Evolutionary conservation across 2,329 filamentous ascomycete species (phyloP).

Genomic region (Blastomyces emzantsi): DNA sequence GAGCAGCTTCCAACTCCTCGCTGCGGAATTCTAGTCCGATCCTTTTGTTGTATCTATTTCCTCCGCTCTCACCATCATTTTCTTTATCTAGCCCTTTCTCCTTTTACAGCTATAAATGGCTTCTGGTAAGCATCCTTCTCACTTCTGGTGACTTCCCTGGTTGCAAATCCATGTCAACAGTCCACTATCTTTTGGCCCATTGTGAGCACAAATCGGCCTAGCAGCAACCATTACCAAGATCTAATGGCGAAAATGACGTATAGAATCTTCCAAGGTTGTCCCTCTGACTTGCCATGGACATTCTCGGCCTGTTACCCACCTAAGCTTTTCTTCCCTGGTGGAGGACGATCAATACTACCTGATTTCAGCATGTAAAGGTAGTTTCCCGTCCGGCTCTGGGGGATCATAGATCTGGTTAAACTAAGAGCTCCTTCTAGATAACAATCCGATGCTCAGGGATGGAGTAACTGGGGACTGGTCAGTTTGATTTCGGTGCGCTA

Average conservation of each 20-base stretch:
- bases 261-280: slow-evolving; percentile 39
- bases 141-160: neutral
- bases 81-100: neutral
- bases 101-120: slow-evolving; percentile 5
- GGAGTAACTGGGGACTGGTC: slow-evolving; percentile 92
- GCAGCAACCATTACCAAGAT: neutral
- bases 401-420: neutral
- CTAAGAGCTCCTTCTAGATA: slow-evolving; percentile 50
- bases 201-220: neutral
- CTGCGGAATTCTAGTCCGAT: neutral
- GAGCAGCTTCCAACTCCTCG: neutral
- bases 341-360: slow-evolving; percentile 82
- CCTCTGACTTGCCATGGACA: slow-evolving; percentile 92
- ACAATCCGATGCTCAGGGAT: slow-evolving; percentile 96
- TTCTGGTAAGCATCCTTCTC: slow-evolving; percentile 6
- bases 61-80: neutral
- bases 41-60: slow-evolving; percentile 5
- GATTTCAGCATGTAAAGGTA: slow-evolving; percentile 87
- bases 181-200: neutral
- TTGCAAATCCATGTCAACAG: neutral
- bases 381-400: neutral
- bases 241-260: slow-evolving; percentile 7
- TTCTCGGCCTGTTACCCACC: slow-evolving; percentile 82
- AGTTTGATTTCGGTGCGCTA: slow-evolving; percentile 17
- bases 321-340: slow-evolving; percentile 77